Evolutionary conservation across 202 grass and related monocot species (phyloP), one percentile per base, ranked within the genome.

Genomic region (Setaria italica): DNA sequence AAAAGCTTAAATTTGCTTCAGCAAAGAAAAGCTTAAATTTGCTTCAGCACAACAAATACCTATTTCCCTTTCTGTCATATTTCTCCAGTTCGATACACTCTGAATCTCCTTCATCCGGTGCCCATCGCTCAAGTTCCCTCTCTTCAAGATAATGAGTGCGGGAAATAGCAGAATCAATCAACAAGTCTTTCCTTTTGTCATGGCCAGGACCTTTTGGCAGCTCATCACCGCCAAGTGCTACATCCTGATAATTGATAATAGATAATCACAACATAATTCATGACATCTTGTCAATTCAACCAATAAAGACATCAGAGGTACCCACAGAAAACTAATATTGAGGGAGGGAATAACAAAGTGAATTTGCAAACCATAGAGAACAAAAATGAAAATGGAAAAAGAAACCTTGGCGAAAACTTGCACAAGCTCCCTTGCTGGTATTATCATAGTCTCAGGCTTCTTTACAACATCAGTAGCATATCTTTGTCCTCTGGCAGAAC

Each of bases 91-190:
- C 97, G 1, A 95, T 73, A 87, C 97, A 97, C 30, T 97, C 90
- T 67, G 83, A 86, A 77, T 93, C 87, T 81, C 91, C 94, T 81
- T 85, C 94, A 89, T 99, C 97, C n/a, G 97, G 94, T 80, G 92
- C 90, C 97, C 97, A 99, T 46, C 68, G 92, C 72, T 91, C 92
- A 76, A 99, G 90, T 84, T 99, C 94, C 74, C 97, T 92, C 75
- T 99, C 94, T 82, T 97, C 94, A 72, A 82, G 74, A 79, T 84
- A 88, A 88, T 94, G 94, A 72, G 89, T 90, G 43, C 89, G 88
- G 57, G 97, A 94, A 81, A 99, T 99, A 62, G 91, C 94, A 70
- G 97, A 97, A 83, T 99, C 97, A 87, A 99, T 94, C 89, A 99
- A 70, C 55, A 99, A 84, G 80, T 99, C 97, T 70, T 97, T 97